phyloP scores from a whole-genome alignment of 2,329 filamentous ascomycete species.

The Reticulascus tulasneorum region DNA sequence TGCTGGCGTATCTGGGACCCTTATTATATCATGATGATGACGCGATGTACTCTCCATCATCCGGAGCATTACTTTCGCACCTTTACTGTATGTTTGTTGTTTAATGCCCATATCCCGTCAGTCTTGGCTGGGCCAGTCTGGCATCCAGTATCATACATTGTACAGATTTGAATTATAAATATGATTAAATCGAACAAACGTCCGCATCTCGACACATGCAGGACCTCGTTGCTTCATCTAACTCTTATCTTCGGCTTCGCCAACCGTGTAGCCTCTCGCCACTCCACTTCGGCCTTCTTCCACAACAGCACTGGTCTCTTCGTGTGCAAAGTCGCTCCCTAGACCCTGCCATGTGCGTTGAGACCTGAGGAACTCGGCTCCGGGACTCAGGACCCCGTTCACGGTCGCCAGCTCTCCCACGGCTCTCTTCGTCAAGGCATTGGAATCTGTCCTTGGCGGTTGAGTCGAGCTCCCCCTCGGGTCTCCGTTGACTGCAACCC shows the following conservation, averaged over 20 bases:
- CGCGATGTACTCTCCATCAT: too few species aligned
- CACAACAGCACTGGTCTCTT: slow-evolving; percentile 67
- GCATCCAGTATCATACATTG: too few species aligned
- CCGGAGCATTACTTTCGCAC: too few species aligned
- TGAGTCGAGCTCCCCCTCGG: slow-evolving; percentile 3
- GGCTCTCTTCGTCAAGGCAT: slow-evolving; percentile 58
- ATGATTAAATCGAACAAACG: too few species aligned
- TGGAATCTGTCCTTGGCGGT: too few species aligned
- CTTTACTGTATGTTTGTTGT: too few species aligned
- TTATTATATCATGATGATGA: too few species aligned
- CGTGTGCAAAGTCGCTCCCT: slow-evolving; percentile 74
- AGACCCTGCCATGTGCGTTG: slow-evolving; percentile 88
- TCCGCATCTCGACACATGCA: too few species aligned
- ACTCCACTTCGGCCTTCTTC: slow-evolving; percentile 85
- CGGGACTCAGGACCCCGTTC: slow-evolving; percentile 84
- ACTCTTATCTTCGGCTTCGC: slow-evolving; percentile 44
- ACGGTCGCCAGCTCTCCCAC: slow-evolving; percentile 71
- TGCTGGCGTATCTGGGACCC: too few species aligned
- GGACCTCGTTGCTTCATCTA: slow-evolving; percentile 16
- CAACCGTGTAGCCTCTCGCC: slow-evolving; percentile 82
- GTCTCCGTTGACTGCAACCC: slow-evolving; percentile 28
- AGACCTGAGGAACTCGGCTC: slow-evolving; percentile 78
- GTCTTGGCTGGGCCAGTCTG: too few species aligned
- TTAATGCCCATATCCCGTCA: too few species aligned
- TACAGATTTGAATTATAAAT: too few species aligned